Conservation (phyloP, 331 rosid species). For the Saraca asoca region DNA sequence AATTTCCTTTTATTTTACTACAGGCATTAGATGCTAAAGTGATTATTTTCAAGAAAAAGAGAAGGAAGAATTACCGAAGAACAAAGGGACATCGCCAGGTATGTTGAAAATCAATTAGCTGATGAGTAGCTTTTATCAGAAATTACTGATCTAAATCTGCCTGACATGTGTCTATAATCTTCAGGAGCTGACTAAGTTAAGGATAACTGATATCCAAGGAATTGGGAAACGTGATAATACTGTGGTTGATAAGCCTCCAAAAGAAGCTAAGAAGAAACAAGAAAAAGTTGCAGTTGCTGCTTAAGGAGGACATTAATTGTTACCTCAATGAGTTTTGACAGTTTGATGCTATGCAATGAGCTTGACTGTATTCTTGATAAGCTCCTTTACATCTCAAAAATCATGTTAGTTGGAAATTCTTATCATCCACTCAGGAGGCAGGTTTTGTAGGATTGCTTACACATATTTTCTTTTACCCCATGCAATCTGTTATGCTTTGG, state of each 20-base stretch:
- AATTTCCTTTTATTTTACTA: constrained; percentile 19
- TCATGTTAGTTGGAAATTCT: too few species aligned
- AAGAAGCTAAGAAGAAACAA: constrained; percentile 53
- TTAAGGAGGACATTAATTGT: constrained; percentile 36
- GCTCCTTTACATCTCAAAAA: too few species aligned
- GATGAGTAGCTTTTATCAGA: constrained; percentile 7
- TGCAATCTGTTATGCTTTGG: constrained; percentile 27
- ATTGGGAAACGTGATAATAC: constrained; percentile 57
- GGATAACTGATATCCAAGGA: constrained; percentile 89
- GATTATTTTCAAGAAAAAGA: constrained; percentile 88
- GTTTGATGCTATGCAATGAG: constrained; percentile 33
- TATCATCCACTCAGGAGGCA: too few species aligned
- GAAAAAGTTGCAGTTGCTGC: constrained; percentile 74
- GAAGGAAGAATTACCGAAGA: constrained; percentile 92
- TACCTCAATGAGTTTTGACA: constrained; percentile 15
- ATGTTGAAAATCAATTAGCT: constrained; percentile 22
- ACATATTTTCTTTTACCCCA: neutral
- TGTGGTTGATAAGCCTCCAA: constrained; percentile 51
- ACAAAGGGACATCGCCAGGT: constrained; percentile 94
- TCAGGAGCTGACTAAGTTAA: constrained; percentile 88
- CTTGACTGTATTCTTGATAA: neutral
- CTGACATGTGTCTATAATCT: constrained; percentile 33
- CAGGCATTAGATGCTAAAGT: constrained; percentile 94
- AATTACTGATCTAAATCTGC: constrained; percentile 11
- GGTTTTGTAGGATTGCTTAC: too few species aligned